Percentiles rank a stretch among this genome's conserved stretches.
These are phyloP conservation scores for Crucibulum laeve DNA, from an alignment of 768 basidiomycete genomes.

Conservation along the genomic window DNA sequence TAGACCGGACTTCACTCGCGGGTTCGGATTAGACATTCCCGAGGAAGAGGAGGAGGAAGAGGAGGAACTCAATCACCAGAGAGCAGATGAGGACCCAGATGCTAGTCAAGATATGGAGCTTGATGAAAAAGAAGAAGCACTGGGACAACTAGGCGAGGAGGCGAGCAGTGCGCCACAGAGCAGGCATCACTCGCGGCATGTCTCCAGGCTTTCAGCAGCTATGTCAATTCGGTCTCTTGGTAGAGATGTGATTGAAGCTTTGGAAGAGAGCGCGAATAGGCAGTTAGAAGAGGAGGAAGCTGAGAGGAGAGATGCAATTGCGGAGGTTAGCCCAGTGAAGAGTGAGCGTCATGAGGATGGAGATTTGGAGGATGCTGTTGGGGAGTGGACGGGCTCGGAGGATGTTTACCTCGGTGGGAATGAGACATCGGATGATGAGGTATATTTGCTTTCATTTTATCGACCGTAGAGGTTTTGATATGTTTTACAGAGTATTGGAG, in stretches of 20 bases:
- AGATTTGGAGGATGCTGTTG: slow-evolving; percentile 34
- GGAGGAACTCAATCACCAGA: slow-evolving; percentile 23
- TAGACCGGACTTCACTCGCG: slow-evolving; percentile 69
- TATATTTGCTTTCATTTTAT: slow-evolving; percentile 26
- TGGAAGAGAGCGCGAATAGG: slow-evolving; percentile 6
- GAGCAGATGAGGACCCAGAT: slow-evolving; percentile 19
- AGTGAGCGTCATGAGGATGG: slow-evolving; percentile 21
- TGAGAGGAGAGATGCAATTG: slow-evolving; percentile 31
- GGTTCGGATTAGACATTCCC: slow-evolving; percentile 78
- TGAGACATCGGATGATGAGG: slow-evolving; percentile 68
- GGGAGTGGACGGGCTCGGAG: slow-evolving; percentile 84
- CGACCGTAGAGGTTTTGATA: slow-evolving; percentile 7
- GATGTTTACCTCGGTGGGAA: slow-evolving; percentile 42
- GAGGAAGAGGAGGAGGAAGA: slow-evolving; percentile 68
- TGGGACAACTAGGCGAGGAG: slow-evolving; percentile 23
- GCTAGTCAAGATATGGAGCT: slow-evolving; percentile 30
- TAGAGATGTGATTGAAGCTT: slow-evolving; percentile 36
- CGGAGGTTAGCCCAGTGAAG: slow-evolving; percentile 33
- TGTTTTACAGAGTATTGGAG: slow-evolving; percentile 65
- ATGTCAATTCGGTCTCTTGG: slow-evolving; percentile 63
- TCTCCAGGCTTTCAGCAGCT: slow-evolving; percentile 63
- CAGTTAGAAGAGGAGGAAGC: slow-evolving; percentile 12
- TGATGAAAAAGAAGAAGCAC: slow-evolving; percentile 29
- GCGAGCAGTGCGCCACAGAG: slow-evolving; percentile 46
- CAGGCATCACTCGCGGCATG: slow-evolving; percentile 62